phyloP scores from a whole-genome alignment of 75 land plant species.

The Sequoiadendron giganteum region DNA sequence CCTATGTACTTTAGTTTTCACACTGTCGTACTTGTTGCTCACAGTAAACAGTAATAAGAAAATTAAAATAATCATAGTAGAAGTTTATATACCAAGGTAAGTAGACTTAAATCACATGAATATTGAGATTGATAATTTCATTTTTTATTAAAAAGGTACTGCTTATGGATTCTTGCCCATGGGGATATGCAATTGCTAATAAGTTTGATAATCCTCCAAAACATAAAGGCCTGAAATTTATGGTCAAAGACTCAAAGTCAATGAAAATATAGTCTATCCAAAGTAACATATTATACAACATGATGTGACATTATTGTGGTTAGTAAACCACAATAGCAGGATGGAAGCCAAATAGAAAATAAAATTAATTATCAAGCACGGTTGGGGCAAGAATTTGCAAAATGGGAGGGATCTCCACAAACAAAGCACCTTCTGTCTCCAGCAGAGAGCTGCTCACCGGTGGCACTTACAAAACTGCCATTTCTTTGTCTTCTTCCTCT shows the following conservation, averaged over 20 bases:
- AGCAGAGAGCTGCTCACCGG: slow-evolving; percentile 63
- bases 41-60: too few species aligned
- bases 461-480: slow-evolving; percentile 74
- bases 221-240: neutral
- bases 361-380: slow-evolving; percentile 29
- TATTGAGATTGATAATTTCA: too few species aligned
- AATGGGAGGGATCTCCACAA: slow-evolving; percentile 92
- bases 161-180: too few species aligned
- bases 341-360: neutral
- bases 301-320: neutral
- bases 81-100: too few species aligned
- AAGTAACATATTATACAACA: too few species aligned
- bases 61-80: too few species aligned
- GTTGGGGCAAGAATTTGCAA: slow-evolving; percentile 90
- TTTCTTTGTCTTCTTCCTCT: slow-evolving; percentile 20
- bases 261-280: neutral
- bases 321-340: neutral
- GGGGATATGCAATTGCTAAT: neutral
- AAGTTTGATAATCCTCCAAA: neutral
- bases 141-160: too few species aligned
- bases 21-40: too few species aligned
- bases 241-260: neutral
- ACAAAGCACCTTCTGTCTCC: slow-evolving; percentile 55
- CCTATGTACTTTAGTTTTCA: too few species aligned
- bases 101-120: too few species aligned